These are phyloP conservation scores for Teunomyces pallodes DNA, from an alignment of 805 yeast species.

Conservation along the genomic window DNA sequence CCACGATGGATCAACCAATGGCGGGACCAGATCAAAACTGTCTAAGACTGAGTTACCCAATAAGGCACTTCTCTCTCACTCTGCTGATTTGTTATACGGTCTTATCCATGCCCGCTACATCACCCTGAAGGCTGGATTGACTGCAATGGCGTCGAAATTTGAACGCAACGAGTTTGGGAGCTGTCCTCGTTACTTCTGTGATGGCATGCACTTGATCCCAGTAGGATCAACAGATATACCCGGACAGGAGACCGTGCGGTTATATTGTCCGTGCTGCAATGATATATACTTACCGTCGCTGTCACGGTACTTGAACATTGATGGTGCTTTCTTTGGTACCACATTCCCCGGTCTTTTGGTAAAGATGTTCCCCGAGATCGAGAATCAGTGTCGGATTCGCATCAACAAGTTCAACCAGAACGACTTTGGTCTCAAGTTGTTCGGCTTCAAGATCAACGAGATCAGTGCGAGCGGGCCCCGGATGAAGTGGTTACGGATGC, in stretches of 20 bases:
- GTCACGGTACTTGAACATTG: conserved; percentile 82
- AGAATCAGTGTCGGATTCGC: conserved; percentile 65
- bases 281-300: conserved; percentile 88
- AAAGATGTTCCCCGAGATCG: conserved; percentile 88
- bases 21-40: conserved; percentile 20
- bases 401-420: conserved; percentile 45
- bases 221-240: conserved; percentile 89
- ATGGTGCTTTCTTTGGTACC: conserved; percentile 97
- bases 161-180: conserved; percentile 86
- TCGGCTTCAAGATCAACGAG: conserved; percentile 84
- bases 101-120: conserved; percentile 91
- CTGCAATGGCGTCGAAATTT: conserved; percentile 90
- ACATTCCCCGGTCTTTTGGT: conserved; percentile 91
- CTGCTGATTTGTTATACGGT: conserved; percentile 91
- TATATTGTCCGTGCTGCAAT: conserved; percentile 92
- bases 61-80: conserved; percentile 75
- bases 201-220: conserved; percentile 86
- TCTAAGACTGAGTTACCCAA: conserved; percentile 57
- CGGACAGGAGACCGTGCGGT: conserved; percentile 86
- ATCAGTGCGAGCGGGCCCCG: conserved; percentile 81
- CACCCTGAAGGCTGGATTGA: conserved; percentile 83
- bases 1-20: conserved; percentile 9
- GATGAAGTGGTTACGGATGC: conserved; percentile 89
- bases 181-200: conserved; percentile 88
- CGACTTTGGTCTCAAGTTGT: conserved; percentile 69